Evolutionary conservation across 1,284 basidiomycete species (phyloP), one percentile per base, ranked within the genome.

Genomic region (Malassezia caprae): DNA sequence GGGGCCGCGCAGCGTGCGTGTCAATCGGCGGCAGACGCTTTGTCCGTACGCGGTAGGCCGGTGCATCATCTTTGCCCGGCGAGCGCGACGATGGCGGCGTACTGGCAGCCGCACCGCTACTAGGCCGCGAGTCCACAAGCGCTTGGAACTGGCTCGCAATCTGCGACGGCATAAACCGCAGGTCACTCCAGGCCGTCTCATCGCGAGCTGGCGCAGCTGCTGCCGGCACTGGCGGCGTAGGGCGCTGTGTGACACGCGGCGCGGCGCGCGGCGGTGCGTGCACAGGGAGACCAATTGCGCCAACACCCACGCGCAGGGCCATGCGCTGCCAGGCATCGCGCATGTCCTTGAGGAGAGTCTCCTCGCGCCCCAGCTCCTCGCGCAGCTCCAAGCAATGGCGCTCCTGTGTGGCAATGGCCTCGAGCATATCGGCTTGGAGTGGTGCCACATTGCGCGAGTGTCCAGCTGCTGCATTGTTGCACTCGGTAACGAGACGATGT

Each of bases 361-460:
- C 55, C 26, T 57, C 55, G 15, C 17, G n/a, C 17, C 11, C 21
- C 15, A 57, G 50, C n/a, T 40, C 44, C 19, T 57, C 55, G 27
- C 55, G 55, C 30, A 57, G 50, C 49, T 57, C 55, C 17, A 57
- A 32, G 17, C 55, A 57, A 1, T 15, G 23, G 19, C 55, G 55
- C 31, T 57, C 48, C 46, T 57, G 51, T 21, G 49, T 27, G 4
- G 55, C 55, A 30, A 57, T 40, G 21, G 49, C 49, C 10, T 52
- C 43, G 6, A 52, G 44, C 35, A 50, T 32, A 4, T 42, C 30
- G 6, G 19, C 19, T n/a, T 56, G 46, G 4, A 54, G 21, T 0
- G 30, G 27, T 8, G 13, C 24, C 6, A 27, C 19, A 8, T 28
- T n/a, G 2, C 27, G 41, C n/a, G 24, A 13, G 19, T 43, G 41